Evolutionary conservation across 768 basidiomycete species (phyloP).

Genomic region (Rubroboletus pulcherrimus): DNA sequence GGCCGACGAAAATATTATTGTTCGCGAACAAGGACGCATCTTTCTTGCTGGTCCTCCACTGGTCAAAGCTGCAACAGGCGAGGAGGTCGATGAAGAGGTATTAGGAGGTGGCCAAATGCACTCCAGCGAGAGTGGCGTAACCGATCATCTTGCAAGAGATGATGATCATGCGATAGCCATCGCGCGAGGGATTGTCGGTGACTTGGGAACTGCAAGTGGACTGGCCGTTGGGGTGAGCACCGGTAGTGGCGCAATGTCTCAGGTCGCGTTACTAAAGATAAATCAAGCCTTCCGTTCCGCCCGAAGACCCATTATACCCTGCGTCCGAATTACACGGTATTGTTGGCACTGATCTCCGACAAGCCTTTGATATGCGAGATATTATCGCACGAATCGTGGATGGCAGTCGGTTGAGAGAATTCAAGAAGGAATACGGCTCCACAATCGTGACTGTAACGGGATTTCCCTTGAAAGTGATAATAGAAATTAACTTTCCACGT

Average conservation of each 20-base stretch:
- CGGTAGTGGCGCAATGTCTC: constrained; percentile 15
- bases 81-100: constrained; percentile 88
- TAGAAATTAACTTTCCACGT: constrained; percentile 4
- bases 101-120: constrained; percentile 91
- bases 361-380: constrained; percentile 91
- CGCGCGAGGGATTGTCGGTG: constrained; percentile 72
- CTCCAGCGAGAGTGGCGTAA: constrained; percentile 86
- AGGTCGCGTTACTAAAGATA: constrained; percentile 9
- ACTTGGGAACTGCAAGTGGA: constrained; percentile 64
- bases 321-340: constrained; percentile 84
- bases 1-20: constrained; percentile 92
- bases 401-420: constrained; percentile 88
- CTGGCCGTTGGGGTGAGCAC: constrained; percentile 45
- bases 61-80: constrained; percentile 92
- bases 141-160: constrained; percentile 80
- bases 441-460: constrained; percentile 79
- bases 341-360: constrained; percentile 84
- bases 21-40: constrained; percentile 87
- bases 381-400: constrained; percentile 90
- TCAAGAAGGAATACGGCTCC: constrained; percentile 92
- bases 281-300: constrained; percentile 49
- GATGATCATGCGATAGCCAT: constrained; percentile 84
- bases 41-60: constrained; percentile 94
- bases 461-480: background rate
- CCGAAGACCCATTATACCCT: constrained; percentile 77